A percentile compares a stretch with the other conserved stretches of the same genome.
These are phyloP conservation scores for Phellinidium pouzarii DNA, from an alignment of 1,284 basidiomycete genomes.

Conservation along the genomic window DNA sequence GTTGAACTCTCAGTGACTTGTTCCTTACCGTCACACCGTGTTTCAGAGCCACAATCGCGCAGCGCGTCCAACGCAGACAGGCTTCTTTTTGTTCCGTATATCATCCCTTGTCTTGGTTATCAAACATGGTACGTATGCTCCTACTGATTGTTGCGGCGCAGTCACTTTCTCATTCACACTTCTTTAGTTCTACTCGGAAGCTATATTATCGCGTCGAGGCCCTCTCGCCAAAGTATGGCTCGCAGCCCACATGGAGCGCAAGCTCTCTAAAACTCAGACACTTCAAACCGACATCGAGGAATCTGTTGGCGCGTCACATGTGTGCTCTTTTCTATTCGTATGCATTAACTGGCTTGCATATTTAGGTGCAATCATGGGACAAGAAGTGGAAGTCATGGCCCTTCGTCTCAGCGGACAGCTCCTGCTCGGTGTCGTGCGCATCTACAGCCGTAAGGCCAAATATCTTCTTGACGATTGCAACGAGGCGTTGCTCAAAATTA, in stretches of 20 bases:
- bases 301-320: constrained; percentile 68
- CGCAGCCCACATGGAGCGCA: constrained; percentile 97
- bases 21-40: constrained; percentile 14
- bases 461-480: constrained; percentile 98
- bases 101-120: constrained; percentile 7
- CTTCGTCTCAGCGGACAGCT: constrained; percentile 93
- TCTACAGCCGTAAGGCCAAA: constrained; percentile 96
- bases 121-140: constrained; percentile 9
- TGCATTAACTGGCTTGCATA: not conserved
- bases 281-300: constrained; percentile 92
- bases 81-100: constrained; percentile 4
- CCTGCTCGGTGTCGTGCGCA: constrained; percentile 91
- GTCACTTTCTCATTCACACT: not conserved
- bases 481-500: constrained; percentile 91
- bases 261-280: constrained; percentile 93
- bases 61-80: not conserved
- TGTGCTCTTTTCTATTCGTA: not conserved
- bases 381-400: constrained; percentile 86
- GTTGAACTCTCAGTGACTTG: not conserved
- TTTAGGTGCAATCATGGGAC: constrained; percentile 81
- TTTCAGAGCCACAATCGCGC: constrained; percentile 9
- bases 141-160: not conserved
- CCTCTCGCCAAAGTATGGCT: constrained; percentile 97
- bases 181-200: constrained; percentile 82
- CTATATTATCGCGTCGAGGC: constrained; percentile 87